Percentiles rank a stretch among this genome's conserved stretches.
phyloP scores from a whole-genome alignment of 176 grass and related monocot species.

The Panicum miliaceum region DNA sequence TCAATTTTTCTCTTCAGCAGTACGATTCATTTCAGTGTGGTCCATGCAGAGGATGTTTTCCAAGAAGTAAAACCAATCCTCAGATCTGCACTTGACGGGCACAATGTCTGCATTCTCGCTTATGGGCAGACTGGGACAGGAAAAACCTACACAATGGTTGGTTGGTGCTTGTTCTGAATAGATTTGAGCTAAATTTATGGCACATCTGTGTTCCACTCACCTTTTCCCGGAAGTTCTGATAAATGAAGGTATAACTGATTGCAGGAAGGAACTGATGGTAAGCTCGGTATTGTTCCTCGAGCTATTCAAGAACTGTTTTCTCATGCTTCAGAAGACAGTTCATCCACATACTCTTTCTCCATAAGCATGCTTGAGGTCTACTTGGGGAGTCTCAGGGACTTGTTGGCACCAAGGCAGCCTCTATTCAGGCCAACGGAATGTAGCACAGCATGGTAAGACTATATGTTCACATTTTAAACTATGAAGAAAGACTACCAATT shows the following conservation, averaged over 20 bases:
- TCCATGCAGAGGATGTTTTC: slow-evolving; percentile 68
- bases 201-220: background rate
- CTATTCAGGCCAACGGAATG: slow-evolving; percentile 47
- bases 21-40: slow-evolving; percentile 11
- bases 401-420: slow-evolving; percentile 75
- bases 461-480: background rate
- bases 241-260: slow-evolving; percentile 35
- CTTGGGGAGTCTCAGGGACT: slow-evolving; percentile 82
- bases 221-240: background rate
- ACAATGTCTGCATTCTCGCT: slow-evolving; percentile 81
- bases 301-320: slow-evolving; percentile 77
- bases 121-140: slow-evolving; percentile 87
- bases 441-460: slow-evolving; percentile 53
- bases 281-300: slow-evolving; percentile 68
- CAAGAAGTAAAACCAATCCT: slow-evolving; percentile 77
- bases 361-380: slow-evolving; percentile 97
- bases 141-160: slow-evolving; percentile 90
- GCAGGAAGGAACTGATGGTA: slow-evolving; percentile 81
- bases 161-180: slow-evolving; percentile 23
- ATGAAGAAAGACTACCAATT: background rate
- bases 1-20: background rate
- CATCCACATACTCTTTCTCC: slow-evolving; percentile 65
- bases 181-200: slow-evolving; percentile 23
- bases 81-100: slow-evolving; percentile 80
- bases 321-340: slow-evolving; percentile 69